Percentiles rank a stretch among this genome's conserved stretches.
Evolutionary conservation across 768 basidiomycete species (phyloP).

Genomic region (Suillus luteus): DNA sequence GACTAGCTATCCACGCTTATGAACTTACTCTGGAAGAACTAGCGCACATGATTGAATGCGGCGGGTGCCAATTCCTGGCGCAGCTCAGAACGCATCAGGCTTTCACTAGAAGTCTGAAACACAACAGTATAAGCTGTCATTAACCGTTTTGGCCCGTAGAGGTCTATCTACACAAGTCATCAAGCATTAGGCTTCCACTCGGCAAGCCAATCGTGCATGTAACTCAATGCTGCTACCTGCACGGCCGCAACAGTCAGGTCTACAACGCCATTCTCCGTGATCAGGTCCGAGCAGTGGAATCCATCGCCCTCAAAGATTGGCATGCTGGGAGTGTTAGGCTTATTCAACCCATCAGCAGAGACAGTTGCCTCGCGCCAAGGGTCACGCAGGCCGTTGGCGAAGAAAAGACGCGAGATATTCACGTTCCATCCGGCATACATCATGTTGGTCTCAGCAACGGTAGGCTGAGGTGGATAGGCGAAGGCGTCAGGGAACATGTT

Average conservation of each 20-base stretch:
- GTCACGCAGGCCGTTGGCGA: slow-evolving; percentile 66
- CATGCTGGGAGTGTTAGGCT: slow-evolving; percentile 51
- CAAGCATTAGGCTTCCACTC: slow-evolving; percentile 30
- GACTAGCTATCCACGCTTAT: background rate
- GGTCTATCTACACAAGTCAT: background rate
- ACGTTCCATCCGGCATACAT: slow-evolving; percentile 70
- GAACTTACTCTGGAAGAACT: background rate
- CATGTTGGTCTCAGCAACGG: slow-evolving; percentile 44
- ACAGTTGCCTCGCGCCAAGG: slow-evolving; percentile 74
- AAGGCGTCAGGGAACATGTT: slow-evolving; percentile 67
- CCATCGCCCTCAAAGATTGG: slow-evolving; percentile 63
- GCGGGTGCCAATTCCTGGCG: background rate
- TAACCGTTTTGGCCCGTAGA: background rate
- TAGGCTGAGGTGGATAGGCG: slow-evolving; percentile 45
- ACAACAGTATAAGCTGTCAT: background rate
- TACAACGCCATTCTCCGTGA: slow-evolving; percentile 38
- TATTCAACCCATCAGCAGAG: slow-evolving; percentile 52
- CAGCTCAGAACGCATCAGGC: background rate
- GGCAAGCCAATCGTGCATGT: slow-evolving; percentile 60
- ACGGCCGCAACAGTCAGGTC: slow-evolving; percentile 57
- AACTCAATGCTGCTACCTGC: slow-evolving; percentile 51
- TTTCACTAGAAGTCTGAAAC: background rate
- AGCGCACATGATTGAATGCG: background rate
- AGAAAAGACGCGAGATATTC: slow-evolving; percentile 58
- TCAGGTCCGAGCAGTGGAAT: slow-evolving; percentile 71